Base-by-base conservation (phyloP, 305 asterid species). In the Fraxinus sp. region DNA sequence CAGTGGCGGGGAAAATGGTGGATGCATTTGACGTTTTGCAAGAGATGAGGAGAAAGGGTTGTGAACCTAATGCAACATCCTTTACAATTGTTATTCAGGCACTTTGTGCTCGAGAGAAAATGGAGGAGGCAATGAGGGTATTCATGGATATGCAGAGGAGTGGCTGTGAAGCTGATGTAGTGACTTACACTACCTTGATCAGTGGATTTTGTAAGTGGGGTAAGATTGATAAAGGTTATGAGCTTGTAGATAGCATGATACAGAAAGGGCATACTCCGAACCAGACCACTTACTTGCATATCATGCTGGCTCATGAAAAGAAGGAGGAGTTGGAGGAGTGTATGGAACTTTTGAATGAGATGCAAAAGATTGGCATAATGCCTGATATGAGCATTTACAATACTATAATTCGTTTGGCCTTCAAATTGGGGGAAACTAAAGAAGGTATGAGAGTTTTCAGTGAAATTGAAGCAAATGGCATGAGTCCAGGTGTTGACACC, bases 171-270 rank as follows among this genome's bases (percentile, higher is more conserved):
- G 93, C 97, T 24, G 99, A 96, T 81, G 82, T 93, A 20, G 91
- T 96, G 59, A 89, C 97, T 0, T 94, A 94, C 87, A 90, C 96
- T 49, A 91, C 97, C 79, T 86, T 96, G 86, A 93, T 96, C 75
- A 92, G 97, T 85, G 98, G 98, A 18, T 94, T 93, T 81, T 94
- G 98, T 77, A 96, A 96, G 87, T 87, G 93, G 93, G 92, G 95
- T 36, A 90, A 91, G 87, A 89, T 88, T 36, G 89, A 86, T 26
- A 91, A 88, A 80, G 96, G 88, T 55, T 93, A 94, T 32, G 93
- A 90, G 86, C 91, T 94, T 83, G 75, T 96, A 81, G 93, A 90
- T 83, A 28, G 39, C 28, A 93, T 96, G 99, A 82, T 92, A 85
- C 96, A 78, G 70, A 88, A 88, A 83, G 97, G 99, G 77, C 90